phyloP scores from a whole-genome alignment of 768 basidiomycete species.

The Rickenella mellea region DNA sequence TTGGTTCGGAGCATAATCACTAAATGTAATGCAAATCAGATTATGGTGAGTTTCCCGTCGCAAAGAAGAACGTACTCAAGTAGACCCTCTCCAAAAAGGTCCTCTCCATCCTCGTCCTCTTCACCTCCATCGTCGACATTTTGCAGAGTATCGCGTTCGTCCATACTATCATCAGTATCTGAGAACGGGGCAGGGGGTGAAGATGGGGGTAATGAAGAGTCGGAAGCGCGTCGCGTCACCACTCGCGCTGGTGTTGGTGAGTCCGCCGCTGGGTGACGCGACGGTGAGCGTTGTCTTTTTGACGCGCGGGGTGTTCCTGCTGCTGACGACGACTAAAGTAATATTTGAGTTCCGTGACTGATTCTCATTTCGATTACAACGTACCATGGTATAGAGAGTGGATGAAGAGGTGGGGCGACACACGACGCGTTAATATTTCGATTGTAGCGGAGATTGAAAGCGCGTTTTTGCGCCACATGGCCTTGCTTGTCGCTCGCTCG shows the following conservation, averaged over 20 bases:
- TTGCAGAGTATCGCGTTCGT: conserved; percentile 56
- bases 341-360: background rate
- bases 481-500: no score
- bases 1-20: conserved; percentile 82
- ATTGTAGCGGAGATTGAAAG: conserved; percentile 35
- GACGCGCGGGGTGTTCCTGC: conserved; percentile 36
- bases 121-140: conserved; percentile 58
- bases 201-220: conserved; percentile 77
- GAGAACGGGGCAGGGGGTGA: conserved; percentile 78
- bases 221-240: conserved; percentile 44
- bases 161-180: conserved; percentile 76
- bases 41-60: background rate
- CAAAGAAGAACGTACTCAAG: conserved; percentile 45
- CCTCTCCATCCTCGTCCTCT: conserved; percentile 82
- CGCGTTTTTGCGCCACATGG: no score
- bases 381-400: conserved; percentile 27
- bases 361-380: conserved; percentile 5
- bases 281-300: conserved; percentile 49
- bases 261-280: conserved; percentile 45
- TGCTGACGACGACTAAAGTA: conserved; percentile 3
- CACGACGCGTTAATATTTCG: conserved; percentile 37
- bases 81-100: conserved; percentile 78
- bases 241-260: conserved; percentile 34
- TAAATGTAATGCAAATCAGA: conserved; percentile 16
- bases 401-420: conserved; percentile 8